Evolutionary conservation across 1,139 yeast genomes (phyloP), one percentile per base, ranked within the genome.

Genomic region (Kodamaea alishanica): DNA sequence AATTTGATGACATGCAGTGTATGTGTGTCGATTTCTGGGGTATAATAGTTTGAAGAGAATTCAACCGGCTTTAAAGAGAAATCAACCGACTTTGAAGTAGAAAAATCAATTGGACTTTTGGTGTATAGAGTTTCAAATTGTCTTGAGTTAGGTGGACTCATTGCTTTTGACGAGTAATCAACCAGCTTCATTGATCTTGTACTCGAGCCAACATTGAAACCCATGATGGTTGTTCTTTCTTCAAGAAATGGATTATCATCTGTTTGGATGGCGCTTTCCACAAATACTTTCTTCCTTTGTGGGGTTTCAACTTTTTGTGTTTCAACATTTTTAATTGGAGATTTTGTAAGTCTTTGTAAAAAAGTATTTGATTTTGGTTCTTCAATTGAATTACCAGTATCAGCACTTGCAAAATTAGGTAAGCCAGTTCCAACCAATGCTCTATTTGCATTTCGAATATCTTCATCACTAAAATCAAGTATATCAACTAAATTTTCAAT

Each of bases 401-500:
- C 73, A 8, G 71, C 73, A 48, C 71, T 67, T 6, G 70, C 74
- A 52, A 84, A 84, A 49, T 82, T 82, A 6, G 88, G 88, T 40
- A 83, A 67, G 11, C 77, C 77, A 10, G 78, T 65, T 32, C 79
- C 79, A 32, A 77, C 79, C 38, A 87, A 68, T 2, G 83, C 78
- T 35, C 81, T 68, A 55, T 84, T 87, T 10, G 96, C 85, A 28
- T 69, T 68, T 37, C 74, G 67, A 25, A 92, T 69, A 45, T 88
- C 96, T 9, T 77, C 83, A 10, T 79, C 81, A 2, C 78, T 60
- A 51, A 88, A 87, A 22, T 75, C 73, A 6, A 81, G 55, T 43
- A 70, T 65, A 2, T 87, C 92, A 6, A 83, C 84, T 41, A 84
- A 63, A 37, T 78, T 77, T 28, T 74, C 75, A 50, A 92, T 76